phyloP scores from a whole-genome alignment of 2,329 filamentous ascomycete species.

The Epichloe brachyelytri region DNA sequence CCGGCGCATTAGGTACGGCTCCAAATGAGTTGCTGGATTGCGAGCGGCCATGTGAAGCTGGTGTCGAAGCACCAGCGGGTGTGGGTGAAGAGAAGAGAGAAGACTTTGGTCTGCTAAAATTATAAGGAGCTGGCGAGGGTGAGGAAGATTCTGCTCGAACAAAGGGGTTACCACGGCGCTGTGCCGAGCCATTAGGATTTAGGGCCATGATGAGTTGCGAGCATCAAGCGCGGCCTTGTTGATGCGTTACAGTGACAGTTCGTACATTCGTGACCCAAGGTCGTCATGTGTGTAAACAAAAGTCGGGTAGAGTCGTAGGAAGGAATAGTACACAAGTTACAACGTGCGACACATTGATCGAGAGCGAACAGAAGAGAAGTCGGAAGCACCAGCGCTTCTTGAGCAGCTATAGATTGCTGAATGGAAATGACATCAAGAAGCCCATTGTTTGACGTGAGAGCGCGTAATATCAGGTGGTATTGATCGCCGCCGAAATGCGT shows the following conservation, averaged over 20 bases:
- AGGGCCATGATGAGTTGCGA: slow-evolving; percentile 21
- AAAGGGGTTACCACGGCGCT: slow-evolving; percentile 74
- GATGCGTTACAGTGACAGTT: background rate
- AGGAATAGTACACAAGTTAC: background rate
- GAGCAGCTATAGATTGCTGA: slow-evolving; percentile 13
- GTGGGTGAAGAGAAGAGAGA: slow-evolving; percentile 52
- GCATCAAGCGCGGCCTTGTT: slow-evolving; percentile 10
- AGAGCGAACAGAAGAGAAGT: slow-evolving; percentile 9
- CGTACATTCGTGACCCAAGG: background rate
- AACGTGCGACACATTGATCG: background rate
- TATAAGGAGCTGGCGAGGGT: slow-evolving; percentile 47
- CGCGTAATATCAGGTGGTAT: background rate
- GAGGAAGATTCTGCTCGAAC: slow-evolving; percentile 38
- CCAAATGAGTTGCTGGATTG: slow-evolving; percentile 50
- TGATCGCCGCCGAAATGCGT: slow-evolving; percentile 10
- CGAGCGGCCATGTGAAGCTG: slow-evolving; percentile 50
- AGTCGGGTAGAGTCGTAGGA: background rate
- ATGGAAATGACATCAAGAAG: slow-evolving; percentile 14
- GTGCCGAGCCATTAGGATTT: slow-evolving; percentile 31
- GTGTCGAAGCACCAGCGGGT: slow-evolving; percentile 24
- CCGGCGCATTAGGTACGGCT: slow-evolving; percentile 26
- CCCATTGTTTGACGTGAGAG: background rate
- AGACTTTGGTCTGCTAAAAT: slow-evolving; percentile 56
- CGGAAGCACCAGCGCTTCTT: slow-evolving; percentile 13
- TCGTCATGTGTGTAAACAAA: slow-evolving; percentile 14